Conservation (phyloP, 2,329 filamentous ascomycete species). For the Graphilbum ipis-grandicollis region DNA sequence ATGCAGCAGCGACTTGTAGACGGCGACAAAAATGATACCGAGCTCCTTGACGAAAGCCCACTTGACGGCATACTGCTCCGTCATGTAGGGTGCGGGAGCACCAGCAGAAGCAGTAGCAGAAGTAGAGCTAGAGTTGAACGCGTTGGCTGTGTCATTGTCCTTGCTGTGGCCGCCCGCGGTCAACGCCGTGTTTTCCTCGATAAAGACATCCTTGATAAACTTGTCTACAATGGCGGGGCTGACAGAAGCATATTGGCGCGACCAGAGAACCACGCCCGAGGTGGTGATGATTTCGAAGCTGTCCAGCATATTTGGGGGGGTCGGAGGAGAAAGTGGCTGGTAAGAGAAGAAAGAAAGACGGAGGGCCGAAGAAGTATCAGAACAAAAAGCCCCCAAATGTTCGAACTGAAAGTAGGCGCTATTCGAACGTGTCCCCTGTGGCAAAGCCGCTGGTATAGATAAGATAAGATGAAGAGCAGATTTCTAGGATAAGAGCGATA, state of each 20-base stretch:
- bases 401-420: too few relatives aligned
- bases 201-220: constrained; percentile 92
- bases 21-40: constrained; percentile 89
- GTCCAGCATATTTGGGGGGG: constrained; percentile 57
- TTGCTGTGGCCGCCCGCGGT: too few relatives aligned
- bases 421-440: too few relatives aligned
- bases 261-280: constrained; percentile 94
- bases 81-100: constrained; percentile 49
- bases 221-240: constrained; percentile 76
- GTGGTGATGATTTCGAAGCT: constrained; percentile 93
- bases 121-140: too few relatives aligned
- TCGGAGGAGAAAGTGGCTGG: neutral
- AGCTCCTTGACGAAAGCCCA: constrained; percentile 89
- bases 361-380: neutral
- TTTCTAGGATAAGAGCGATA: too few relatives aligned
- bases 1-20: constrained; percentile 89
- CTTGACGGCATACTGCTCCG: constrained; percentile 86
- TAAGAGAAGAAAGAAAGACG: neutral
- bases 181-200: constrained; percentile 68
- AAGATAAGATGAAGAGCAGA: too few relatives aligned
- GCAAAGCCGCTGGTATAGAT: too few relatives aligned
- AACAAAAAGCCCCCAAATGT: neutral
- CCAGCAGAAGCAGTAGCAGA: too few relatives aligned
- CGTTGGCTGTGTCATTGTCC: too few relatives aligned
- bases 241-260: constrained; percentile 64